Conservation (phyloP, 257 asterid genomes). For the Solanum chmielewskii region DNA sequence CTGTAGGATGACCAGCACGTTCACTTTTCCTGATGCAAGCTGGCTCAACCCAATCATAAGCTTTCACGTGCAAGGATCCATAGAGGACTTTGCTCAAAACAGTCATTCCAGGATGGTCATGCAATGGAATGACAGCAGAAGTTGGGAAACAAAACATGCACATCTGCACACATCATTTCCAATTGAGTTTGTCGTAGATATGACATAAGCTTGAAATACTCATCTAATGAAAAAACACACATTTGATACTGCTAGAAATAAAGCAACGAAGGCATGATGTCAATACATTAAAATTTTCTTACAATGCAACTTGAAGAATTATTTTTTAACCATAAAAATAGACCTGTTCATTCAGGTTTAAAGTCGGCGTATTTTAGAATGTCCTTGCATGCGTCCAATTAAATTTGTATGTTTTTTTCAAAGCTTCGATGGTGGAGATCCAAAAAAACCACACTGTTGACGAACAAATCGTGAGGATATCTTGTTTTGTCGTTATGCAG, state of each 20-base stretch:
- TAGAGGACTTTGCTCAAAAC: constrained; percentile 87
- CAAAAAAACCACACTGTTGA: not conserved
- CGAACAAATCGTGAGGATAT: not conserved
- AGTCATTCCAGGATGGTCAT: constrained; percentile 94
- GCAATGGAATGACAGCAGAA: constrained; percentile 91
- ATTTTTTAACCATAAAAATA: not conserved
- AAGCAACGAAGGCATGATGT: not conserved
- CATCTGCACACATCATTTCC: constrained; percentile 58
- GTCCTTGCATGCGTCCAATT: not conserved
- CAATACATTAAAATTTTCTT: not conserved
- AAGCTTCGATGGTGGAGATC: not conserved
- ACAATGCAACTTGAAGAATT: not conserved
- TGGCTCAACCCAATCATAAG: constrained; percentile 97
- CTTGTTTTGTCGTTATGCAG: not conserved
- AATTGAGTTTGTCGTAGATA: not conserved
- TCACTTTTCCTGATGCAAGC: constrained; percentile 36
- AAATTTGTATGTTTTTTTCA: not conserved
- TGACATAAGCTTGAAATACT: constrained; percentile 6
- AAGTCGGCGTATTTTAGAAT: not conserved
- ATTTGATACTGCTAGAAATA: not conserved
- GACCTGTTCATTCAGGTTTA: not conserved
- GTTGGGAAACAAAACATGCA: constrained; percentile 92
- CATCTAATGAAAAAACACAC: not conserved
- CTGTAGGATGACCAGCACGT: constrained; percentile 46
- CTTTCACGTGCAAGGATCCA: constrained; percentile 94